Base-by-base conservation (phyloP, 2,329 filamentous ascomycete species). In the Fusarium chuoi region DNA sequence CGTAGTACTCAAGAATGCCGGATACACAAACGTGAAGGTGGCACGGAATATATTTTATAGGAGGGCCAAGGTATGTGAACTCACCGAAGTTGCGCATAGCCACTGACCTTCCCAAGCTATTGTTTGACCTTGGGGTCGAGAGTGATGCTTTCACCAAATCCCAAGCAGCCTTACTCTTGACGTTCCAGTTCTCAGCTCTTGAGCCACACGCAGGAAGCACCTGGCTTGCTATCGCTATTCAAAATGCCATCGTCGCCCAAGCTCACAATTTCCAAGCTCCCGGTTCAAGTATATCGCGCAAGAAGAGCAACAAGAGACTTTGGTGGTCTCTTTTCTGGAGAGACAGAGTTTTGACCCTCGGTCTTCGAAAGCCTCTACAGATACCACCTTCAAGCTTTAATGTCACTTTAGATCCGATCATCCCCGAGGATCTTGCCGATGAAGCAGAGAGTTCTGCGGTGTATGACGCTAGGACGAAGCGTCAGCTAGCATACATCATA, bases 1-100 rank as follows among this genome's bases (percentile, higher is more conserved):
- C 4, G 71, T 57, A 13, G 71, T 75, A 4, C 71, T 74, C 3
- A 74, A 69, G n/a, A 68, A 72, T 46, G 71, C 71, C 7, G 71
- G 71, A 1, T 74, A 74, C 24, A 59, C 28, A 13, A 74, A 28
- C 28, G 71, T 74, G 13, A 74, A 74, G 17, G 63, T 57, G 9
- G 71, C 71, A 4, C 65, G 71, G 8, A 71, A 60, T 13, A 75
- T 74, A 22, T 74, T 74, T 15, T 75, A 74, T 35, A 49, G 71
- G 39, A 58, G 71, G 1, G 68, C 71, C 17, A 74, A 74, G 56
- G 71, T 72, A 22, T 0, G 51, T 22, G 5, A 18, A 1, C 0
- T 7, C 3, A 26, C 15, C 6, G 0, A 14, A 3, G 6, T 13
- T 28, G 22, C 4, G 6, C 7, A 48, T 30, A 9, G 4, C 6